Evolutionary conservation across 331 rosid genomes (phyloP).

Genomic region (Acacia concinna): DNA sequence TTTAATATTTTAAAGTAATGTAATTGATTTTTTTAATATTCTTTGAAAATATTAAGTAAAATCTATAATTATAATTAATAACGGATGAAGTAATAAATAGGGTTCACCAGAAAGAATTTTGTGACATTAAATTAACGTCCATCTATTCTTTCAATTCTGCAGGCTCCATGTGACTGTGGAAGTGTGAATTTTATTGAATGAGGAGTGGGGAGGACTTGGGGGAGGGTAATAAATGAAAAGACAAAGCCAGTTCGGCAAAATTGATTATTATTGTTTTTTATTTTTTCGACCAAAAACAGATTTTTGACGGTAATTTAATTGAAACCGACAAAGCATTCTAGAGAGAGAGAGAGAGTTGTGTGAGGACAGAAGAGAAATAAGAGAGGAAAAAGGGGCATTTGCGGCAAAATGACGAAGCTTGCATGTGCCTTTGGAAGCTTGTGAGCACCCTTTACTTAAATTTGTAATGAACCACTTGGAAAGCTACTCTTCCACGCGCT

Average conservation of each 20-base stretch:
- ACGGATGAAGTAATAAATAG: no score
- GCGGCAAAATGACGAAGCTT: constrained; percentile 55
- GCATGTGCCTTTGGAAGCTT: constrained; percentile 63
- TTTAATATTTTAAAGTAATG: no score
- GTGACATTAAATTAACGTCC: constrained; percentile 28
- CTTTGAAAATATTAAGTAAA: no score
- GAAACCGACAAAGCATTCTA: not conserved
- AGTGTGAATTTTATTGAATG: not conserved
- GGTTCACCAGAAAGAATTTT: constrained; percentile 30
- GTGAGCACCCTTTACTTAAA: not conserved
- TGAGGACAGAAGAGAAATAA: not conserved
- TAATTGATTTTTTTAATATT: no score
- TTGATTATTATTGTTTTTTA: no score
- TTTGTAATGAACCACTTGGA: not conserved
- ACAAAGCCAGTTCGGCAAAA: constrained; percentile 6
- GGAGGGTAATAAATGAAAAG: not conserved
- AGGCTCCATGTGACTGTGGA: not conserved
- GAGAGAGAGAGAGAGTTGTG: not conserved
- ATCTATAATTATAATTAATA: no score
- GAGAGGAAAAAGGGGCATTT: not conserved
- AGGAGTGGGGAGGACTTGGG: not conserved
- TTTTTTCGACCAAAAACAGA: no score
- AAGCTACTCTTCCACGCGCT: constrained; percentile 48
- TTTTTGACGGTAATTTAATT: not conserved
- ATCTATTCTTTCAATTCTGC: not conserved